Conservation (phyloP, 2,329 filamentous ascomycete genomes). For the Paracoccidioides brasiliensis region DNA sequence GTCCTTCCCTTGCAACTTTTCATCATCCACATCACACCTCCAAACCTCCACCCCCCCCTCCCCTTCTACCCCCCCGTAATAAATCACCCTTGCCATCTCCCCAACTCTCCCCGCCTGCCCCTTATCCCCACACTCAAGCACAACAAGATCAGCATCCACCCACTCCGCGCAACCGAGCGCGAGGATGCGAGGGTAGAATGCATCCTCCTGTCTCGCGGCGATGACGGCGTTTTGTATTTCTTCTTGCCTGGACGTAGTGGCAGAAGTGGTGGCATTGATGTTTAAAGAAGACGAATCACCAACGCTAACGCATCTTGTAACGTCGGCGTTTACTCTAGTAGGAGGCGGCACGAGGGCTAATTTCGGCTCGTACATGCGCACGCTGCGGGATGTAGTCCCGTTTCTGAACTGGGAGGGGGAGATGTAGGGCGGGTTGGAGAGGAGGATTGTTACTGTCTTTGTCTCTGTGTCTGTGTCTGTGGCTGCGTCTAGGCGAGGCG, state of each 20-base stretch:
- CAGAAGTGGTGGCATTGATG: background rate
- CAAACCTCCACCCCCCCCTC: conserved; percentile 10
- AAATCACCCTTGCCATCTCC: conserved; percentile 2
- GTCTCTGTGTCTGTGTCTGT: conserved; percentile 23
- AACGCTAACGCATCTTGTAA: background rate
- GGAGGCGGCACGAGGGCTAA: conserved; percentile 58
- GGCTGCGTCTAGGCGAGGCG: too few relatives aligned
- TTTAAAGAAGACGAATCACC: too few relatives aligned
- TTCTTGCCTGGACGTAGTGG: background rate
- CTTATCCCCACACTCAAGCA: conserved; percentile 27
- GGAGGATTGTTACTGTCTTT: conserved; percentile 41
- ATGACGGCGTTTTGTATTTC: background rate
- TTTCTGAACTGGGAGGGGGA: conserved; percentile 48
- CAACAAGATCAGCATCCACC: conserved; percentile 17
- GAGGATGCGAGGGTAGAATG: conserved; percentile 25
- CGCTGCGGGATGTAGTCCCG: conserved; percentile 54
- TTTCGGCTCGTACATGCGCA: conserved; percentile 68
- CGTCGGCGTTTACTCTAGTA: background rate
- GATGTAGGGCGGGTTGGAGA: conserved; percentile 88
- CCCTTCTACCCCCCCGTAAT: background rate
- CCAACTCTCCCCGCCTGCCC: conserved; percentile 22
- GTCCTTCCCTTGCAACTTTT: background rate
- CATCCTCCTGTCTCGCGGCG: conserved; percentile 16
- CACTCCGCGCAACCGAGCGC: conserved; percentile 12
- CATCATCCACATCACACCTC: conserved; percentile 7